phyloP scores from a whole-genome alignment of 2,329 filamentous ascomycete genomes.

The Xylaria sp. region DNA sequence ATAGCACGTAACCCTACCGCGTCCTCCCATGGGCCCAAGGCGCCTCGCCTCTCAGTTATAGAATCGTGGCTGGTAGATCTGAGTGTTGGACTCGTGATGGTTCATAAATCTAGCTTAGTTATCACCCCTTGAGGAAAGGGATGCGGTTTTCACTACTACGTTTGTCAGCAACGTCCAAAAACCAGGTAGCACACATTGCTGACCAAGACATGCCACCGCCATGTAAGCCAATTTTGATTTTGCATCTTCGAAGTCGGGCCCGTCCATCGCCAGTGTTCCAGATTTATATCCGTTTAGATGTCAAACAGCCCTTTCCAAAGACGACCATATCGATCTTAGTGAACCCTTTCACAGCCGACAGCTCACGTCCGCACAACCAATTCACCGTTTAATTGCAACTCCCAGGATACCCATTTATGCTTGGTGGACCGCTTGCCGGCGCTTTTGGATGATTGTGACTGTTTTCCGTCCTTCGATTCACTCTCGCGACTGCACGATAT shows the following conservation, averaged over 20 bases:
- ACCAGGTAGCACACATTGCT: background rate
- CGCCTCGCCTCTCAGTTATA: background rate
- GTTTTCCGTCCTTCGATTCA: constrained; percentile 2
- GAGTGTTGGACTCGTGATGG: background rate
- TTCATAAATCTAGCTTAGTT: background rate
- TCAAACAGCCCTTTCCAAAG: too few species aligned
- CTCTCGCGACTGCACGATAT: constrained; percentile 2
- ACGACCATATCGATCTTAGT: background rate
- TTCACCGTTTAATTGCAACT: constrained; percentile 22
- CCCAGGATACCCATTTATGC: constrained; percentile 27
- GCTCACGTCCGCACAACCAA: constrained; percentile 19
- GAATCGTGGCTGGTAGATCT: background rate
- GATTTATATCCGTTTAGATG: background rate
- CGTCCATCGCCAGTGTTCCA: background rate
- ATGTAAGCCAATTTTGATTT: background rate
- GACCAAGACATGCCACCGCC: background rate
- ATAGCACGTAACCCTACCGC: background rate
- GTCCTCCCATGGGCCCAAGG: background rate
- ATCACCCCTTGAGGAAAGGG: background rate
- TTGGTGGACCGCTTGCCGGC: constrained; percentile 8
- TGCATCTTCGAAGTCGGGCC: background rate
- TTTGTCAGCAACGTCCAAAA: background rate
- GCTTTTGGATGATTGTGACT: background rate
- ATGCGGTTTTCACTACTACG: background rate
- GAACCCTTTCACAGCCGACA: too few species aligned